Conservation (phyloP, 441 rosid species). For the Adansonia madagascariensis region DNA sequence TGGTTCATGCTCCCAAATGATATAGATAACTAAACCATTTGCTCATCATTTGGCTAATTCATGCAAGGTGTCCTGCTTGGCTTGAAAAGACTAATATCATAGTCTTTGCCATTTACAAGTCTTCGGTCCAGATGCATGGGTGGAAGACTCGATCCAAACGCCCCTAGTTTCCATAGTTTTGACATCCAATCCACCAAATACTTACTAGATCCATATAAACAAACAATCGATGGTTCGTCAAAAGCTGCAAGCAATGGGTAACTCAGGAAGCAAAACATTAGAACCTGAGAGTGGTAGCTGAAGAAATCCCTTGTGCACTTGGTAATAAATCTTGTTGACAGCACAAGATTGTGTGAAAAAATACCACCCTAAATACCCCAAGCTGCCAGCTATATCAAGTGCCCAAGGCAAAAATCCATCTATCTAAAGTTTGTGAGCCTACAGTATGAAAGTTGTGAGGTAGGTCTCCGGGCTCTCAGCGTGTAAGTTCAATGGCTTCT, state of each 20-base stretch:
- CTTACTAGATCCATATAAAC: no score
- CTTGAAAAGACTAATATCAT: conserved; percentile 46
- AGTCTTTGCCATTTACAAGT: conserved; percentile 44
- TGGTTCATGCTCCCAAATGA: conserved; percentile 55
- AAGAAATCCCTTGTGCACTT: conserved; percentile 42
- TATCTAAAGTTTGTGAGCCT: conserved; percentile 15
- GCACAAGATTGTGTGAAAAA: conserved; percentile 11
- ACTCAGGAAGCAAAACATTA: conserved; percentile 40
- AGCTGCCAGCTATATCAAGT: no score
- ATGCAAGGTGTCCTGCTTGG: conserved; percentile 32
- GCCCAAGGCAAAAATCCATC: background rate
- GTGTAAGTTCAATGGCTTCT: background rate
- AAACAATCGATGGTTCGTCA: conserved; percentile 14
- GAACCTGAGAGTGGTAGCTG: conserved; percentile 19
- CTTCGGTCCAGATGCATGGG: conserved; percentile 49
- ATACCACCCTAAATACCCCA: no score
- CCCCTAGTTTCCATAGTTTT: no score
- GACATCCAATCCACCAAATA: no score
- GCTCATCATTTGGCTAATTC: conserved; percentile 43
- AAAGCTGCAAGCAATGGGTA: conserved; percentile 37
- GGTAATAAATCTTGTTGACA: conserved; percentile 40
- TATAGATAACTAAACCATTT: conserved; percentile 45
- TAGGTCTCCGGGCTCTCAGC: conserved; percentile 26
- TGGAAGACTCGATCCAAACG: conserved; percentile 48
- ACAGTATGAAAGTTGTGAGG: conserved; percentile 5